phyloP scores from a whole-genome alignment of 306 rosid genomes.

The Senna siamea region DNA sequence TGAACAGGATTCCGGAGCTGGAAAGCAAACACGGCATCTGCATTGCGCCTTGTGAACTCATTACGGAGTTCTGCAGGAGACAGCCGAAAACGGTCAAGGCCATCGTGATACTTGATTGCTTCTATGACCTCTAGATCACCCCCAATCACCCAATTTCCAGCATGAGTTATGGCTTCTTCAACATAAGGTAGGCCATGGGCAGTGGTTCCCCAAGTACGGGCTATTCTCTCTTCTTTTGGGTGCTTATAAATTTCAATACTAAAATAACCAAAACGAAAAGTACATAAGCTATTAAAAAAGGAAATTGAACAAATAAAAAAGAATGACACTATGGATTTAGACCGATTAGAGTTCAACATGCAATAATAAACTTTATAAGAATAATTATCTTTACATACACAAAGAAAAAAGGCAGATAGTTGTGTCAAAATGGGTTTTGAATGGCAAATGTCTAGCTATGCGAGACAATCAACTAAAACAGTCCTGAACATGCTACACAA shows the following conservation, averaged over 20 bases:
- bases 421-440: not conserved
- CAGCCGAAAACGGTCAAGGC: conserved; percentile 86
- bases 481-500: not conserved
- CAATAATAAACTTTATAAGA: not conserved
- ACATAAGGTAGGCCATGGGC: conserved; percentile 91
- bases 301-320: not conserved
- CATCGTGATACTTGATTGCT: conserved; percentile 80
- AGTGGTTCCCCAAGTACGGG: conserved; percentile 94
- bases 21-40: conserved; percentile 97
- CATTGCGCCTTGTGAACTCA: conserved; percentile 81
- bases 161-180: conserved; percentile 74
- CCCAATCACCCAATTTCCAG: conserved; percentile 97
- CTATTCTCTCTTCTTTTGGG: conserved; percentile 90
- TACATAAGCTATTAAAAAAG: conserved; percentile 24
- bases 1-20: conserved; percentile 97
- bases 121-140: conserved; percentile 97
- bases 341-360: too few species aligned
- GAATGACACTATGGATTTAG: not conserved
- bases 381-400: not conserved
- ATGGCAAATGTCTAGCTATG: not conserved
- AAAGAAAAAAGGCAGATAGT: not conserved
- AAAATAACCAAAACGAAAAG: conserved; percentile 37
- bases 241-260: conserved; percentile 97
- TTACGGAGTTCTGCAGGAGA: conserved; percentile 89
- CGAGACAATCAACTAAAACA: not conserved